Percentiles rank a stretch among this genome's conserved stretches.
Conservation (phyloP, 257 asterid species). For the Phtheirospermum japonicum region DNA sequence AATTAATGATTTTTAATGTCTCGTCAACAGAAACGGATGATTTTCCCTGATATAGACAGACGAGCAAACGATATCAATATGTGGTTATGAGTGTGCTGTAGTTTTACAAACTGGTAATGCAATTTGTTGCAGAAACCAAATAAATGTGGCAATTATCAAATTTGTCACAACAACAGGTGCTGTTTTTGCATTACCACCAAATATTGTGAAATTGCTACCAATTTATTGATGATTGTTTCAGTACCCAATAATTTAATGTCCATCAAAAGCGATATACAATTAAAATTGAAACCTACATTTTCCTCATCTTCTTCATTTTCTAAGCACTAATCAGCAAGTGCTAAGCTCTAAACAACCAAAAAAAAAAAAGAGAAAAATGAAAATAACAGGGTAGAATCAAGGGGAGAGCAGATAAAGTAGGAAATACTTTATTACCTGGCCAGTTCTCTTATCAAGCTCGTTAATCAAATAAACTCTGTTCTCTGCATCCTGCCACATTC, state of each 20-base stretch:
- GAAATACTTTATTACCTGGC: constrained; percentile 47
- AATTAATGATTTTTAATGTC: constrained; percentile 65
- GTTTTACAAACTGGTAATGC: constrained; percentile 8
- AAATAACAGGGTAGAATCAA: not conserved
- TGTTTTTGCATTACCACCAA: no score
- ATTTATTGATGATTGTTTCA: no score
- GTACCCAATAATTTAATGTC: not conserved
- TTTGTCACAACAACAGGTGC: not conserved
- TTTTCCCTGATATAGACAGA: constrained; percentile 51
- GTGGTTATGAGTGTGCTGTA: constrained; percentile 27
- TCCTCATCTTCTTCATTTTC: constrained; percentile 4
- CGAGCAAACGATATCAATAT: constrained; percentile 16
- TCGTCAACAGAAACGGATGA: constrained; percentile 79
- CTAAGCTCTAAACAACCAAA: no score
- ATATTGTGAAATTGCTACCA: no score
- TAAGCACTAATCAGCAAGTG: not conserved
- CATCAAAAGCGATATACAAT: no score
- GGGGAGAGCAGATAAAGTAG: not conserved
- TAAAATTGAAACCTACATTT: no score
- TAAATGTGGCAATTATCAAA: constrained; percentile 3
- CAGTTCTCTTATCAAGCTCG: constrained; percentile 69
- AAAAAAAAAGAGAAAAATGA: not conserved
- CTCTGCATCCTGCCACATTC: constrained; percentile 88
- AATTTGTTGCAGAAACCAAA: no score
- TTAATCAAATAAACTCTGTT: constrained; percentile 51